These are phyloP conservation scores for Litchi chinensis DNA, from an alignment of 345 rosid genomes.

Conservation along the genomic window DNA sequence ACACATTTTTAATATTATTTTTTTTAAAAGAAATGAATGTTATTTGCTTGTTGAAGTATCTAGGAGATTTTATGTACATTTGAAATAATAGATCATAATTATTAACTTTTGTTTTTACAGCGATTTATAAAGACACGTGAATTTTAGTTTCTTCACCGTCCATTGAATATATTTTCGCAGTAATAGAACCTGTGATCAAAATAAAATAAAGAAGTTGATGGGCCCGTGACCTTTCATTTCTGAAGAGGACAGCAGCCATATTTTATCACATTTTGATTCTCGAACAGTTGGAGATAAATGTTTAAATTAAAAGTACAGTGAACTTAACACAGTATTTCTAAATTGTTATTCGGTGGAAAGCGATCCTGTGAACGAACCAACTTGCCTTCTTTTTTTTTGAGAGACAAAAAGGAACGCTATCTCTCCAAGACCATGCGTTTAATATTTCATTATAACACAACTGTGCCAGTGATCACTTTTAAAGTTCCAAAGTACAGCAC, in stretches of 20 bases:
- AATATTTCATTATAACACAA: neutral
- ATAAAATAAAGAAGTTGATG: neutral
- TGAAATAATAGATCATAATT: no score
- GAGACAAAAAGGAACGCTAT: neutral
- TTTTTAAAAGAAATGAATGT: no score
- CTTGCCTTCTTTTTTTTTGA: constrained; percentile 25
- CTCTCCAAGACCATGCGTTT: constrained; percentile 23
- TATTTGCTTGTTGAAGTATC: no score
- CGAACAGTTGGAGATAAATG: constrained; percentile 13
- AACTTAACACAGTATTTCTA: neutral
- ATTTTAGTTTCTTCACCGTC: neutral
- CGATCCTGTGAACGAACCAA: constrained; percentile 25
- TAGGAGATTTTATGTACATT: no score
- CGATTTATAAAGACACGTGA: no score
- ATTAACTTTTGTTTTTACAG: no score
- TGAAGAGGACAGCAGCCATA: neutral
- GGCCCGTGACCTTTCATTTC: constrained; percentile 13
- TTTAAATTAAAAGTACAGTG: constrained; percentile 7
- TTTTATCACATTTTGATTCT: neutral
- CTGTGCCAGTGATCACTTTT: neutral
- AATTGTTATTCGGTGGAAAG: neutral
- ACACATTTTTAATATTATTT: no score
- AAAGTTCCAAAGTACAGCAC: constrained; percentile 5
- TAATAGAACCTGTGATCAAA: neutral
- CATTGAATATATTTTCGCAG: neutral